Percentiles rank a stretch among this genome's conserved stretches.
Evolutionary conservation across 1,139 yeast genomes (phyloP).

Genomic region (Taphrina wiesneri): DNA sequence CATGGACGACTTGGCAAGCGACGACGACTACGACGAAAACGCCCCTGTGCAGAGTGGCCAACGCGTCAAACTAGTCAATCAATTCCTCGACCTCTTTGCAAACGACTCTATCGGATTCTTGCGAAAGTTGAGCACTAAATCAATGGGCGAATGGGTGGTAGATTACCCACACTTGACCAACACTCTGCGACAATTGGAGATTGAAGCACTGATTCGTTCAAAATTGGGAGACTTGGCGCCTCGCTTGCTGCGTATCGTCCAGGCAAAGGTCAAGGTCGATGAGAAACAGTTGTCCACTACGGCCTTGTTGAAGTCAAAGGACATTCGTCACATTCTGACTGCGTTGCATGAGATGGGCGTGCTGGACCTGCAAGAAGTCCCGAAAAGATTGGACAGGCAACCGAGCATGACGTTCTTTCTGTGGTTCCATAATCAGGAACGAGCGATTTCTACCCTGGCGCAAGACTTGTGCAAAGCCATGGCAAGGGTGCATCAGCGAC

Average conservation of each 20-base stretch:
- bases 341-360: conserved; percentile 48
- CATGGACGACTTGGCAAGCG: conserved; percentile 53
- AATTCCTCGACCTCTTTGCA: conserved; percentile 51
- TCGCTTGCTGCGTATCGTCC: conserved; percentile 67
- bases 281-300: conserved; percentile 61
- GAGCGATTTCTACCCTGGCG: conserved; percentile 54
- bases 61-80: conserved; percentile 45
- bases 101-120: conserved; percentile 44
- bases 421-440: conserved; percentile 66
- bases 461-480: conserved; percentile 47
- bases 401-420: conserved; percentile 84
- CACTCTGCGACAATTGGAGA: conserved; percentile 56
- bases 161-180: conserved; percentile 46
- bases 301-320: conserved; percentile 73
- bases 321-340: conserved; percentile 57
- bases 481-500: conserved; percentile 28
- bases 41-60: conserved; percentile 42
- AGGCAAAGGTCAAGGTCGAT: conserved; percentile 69
- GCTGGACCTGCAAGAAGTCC: conserved; percentile 75
- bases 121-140: conserved; percentile 44
- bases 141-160: conserved; percentile 51
- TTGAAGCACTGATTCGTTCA: conserved; percentile 60
- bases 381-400: conserved; percentile 86
- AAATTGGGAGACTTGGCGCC: conserved; percentile 54
- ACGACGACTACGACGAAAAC: conserved; percentile 44